These are phyloP conservation scores for Voacanga thouarsii DNA, from an alignment of 257 asterid species.

Conservation along the genomic window DNA sequence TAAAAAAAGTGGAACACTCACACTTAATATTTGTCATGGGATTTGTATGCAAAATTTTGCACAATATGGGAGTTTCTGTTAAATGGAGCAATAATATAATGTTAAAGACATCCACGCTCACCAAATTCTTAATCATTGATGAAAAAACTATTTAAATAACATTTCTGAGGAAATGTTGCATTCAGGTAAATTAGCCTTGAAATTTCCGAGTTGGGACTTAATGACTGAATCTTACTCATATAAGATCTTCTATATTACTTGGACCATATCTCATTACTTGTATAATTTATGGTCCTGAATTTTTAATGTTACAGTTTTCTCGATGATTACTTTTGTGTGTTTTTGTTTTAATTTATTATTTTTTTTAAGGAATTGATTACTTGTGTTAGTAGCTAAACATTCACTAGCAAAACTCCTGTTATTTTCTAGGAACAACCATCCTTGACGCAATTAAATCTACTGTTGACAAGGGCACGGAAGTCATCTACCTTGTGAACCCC, in stretches of 20 bases:
- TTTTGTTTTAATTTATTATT: too few relatives aligned
- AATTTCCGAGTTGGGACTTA: not conserved
- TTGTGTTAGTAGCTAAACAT: not conserved
- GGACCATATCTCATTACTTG: not conserved
- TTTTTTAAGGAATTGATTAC: not conserved
- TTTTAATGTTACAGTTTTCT: not conserved
- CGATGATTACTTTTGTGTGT: not conserved
- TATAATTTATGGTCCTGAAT: not conserved
- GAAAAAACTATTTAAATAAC: not conserved
- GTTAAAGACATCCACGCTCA: not conserved
- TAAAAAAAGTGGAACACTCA: not conserved
- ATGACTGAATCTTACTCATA: not conserved
- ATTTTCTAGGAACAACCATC: slow-evolving; percentile 69
- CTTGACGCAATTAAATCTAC: slow-evolving; percentile 62
- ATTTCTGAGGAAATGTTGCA: not conserved
- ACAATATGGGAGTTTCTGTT: not conserved
- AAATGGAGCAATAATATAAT: not conserved
- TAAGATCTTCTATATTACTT: not conserved
- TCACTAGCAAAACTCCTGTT: slow-evolving; percentile 10
- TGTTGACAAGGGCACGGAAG: slow-evolving; percentile 56
- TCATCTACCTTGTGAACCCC: slow-evolving; percentile 60
- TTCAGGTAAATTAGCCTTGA: not conserved
- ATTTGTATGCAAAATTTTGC: not conserved
- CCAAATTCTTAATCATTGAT: not conserved
- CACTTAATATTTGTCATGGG: not conserved